Evolutionary conservation across 2,329 filamentous ascomycete species (phyloP).

Genomic region (Spiromastix sp.): DNA sequence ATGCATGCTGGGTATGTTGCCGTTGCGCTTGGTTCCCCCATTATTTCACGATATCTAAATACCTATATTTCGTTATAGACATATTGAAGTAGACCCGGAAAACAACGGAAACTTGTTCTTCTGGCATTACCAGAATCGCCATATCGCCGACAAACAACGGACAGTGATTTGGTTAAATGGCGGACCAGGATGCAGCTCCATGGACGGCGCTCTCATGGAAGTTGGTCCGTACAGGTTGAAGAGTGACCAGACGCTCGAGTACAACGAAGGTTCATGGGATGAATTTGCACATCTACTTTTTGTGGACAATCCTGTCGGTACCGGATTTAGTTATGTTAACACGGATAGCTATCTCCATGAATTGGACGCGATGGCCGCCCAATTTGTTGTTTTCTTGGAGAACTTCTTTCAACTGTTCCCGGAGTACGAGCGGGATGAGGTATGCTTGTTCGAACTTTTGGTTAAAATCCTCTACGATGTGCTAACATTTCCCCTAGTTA

Average conservation of each 20-base stretch:
- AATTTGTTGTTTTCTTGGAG: conserved; percentile 81
- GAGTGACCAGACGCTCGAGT: conserved; percentile 57
- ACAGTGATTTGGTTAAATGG: conserved; percentile 97
- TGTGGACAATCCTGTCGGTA: conserved; percentile 93
- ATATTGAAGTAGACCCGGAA: conserved; percentile 79
- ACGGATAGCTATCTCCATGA: conserved; percentile 79
- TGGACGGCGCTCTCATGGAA: conserved; percentile 95
- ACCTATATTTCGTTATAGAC: conserved; percentile 46
- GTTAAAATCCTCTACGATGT: neutral
- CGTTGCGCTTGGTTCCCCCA: neutral
- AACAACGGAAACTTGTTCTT: conserved; percentile 94
- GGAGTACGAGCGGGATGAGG: conserved; percentile 83
- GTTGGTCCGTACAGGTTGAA: conserved; percentile 85
- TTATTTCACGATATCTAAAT: conserved; percentile 8
- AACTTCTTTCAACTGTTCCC: conserved; percentile 88
- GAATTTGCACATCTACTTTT: conserved; percentile 97
- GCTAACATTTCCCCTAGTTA: conserved; percentile 44
- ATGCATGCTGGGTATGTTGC: conserved; percentile 89
- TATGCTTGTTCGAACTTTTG: conserved; percentile 40
- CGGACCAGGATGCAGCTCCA: conserved; percentile 91
- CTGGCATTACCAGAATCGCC: conserved; percentile 93
- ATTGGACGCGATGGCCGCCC: conserved; percentile 75
- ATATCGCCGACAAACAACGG: conserved; percentile 83
- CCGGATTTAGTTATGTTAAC: conserved; percentile 91
- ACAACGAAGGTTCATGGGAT: conserved; percentile 95